Base-by-base conservation (phyloP, 768 basidiomycete species). In the Panaeolus papilionaceus region DNA sequence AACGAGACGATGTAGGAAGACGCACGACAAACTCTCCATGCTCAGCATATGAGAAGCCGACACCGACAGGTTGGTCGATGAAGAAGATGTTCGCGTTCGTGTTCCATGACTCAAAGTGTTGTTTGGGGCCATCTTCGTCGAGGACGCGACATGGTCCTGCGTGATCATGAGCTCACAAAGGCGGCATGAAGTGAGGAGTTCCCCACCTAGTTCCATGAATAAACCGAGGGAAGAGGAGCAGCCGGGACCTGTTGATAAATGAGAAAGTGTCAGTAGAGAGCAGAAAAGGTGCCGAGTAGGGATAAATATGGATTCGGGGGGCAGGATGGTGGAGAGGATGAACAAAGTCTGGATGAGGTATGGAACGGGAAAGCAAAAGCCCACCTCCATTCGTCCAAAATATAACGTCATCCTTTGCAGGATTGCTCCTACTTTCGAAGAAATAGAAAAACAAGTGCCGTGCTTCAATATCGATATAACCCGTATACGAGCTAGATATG, bases 361-460 rank as follows among this genome's bases (percentile, higher is more conserved):
- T 33, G 33, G 33, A 33, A 33, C 3, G 3, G 5, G 33, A 33
- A 33, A 3, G 33, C 33, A 33, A 33, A 79, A 23, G 58, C 62
- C 16, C n/a, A 74, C 83, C 91, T 66, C 84, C 84, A 64, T 81
- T 84, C 0, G 82, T 82, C 84, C 84, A 85, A 72, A 89, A 86
- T 10, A 89, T 86, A 8, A 89, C 85, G 69, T 89, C 88, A 74
- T 89, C 88, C 64, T 78, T 84, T 40, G 82, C 83, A 5, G 89
- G 88, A 68, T 89, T 79, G 63, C 77, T 84, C 62, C 92, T 79
- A 65, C 88, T 89, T 74, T 93, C 90, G 74, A 93, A 93, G 75
- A 92, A 92, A 79, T 91, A 91, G 81, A 92, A 92, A 74, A 90
- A 90, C 18, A 90, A 69, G 72, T 90, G 89, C 4, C 88, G 82